A percentile compares a stretch with the other conserved stretches of the same genome.
Evolutionary conservation across 805 yeast genomes (phyloP).

Genomic region (Cyberlindnera mississippiensis): DNA sequence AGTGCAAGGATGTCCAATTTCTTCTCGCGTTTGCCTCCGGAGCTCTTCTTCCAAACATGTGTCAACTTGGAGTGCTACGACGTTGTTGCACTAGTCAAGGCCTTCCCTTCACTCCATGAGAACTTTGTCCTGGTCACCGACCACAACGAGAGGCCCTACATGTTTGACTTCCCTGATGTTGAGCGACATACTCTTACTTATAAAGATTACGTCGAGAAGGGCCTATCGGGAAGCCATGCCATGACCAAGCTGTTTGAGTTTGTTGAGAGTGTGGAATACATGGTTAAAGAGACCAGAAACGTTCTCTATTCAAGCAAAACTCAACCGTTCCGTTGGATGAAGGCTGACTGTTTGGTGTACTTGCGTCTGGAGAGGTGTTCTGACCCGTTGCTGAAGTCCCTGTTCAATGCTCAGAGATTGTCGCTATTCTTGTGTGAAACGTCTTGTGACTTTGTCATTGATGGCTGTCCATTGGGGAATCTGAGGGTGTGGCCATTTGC

Average conservation of each 20-base stretch:
- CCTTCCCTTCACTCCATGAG: neutral
- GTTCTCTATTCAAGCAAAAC: neutral
- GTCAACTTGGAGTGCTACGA: neutral
- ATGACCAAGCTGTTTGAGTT: neutral
- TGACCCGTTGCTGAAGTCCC: neutral
- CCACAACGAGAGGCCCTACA: conserved; percentile 1
- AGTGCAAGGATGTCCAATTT: neutral
- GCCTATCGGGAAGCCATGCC: neutral
- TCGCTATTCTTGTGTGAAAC: neutral
- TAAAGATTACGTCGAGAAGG: neutral
- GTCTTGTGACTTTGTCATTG: neutral
- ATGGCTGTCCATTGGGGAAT: neutral
- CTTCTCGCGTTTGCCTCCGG: neutral
- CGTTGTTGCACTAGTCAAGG: neutral
- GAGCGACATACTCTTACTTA: neutral
- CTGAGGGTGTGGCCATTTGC: neutral
- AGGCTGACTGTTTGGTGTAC: neutral
- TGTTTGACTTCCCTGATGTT: conserved; percentile 5
- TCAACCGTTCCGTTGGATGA: neutral
- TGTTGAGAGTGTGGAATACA: neutral
- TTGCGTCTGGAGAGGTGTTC: neutral
- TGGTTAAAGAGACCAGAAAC: neutral
- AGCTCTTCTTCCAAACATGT: neutral
- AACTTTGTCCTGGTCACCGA: conserved; percentile 5
- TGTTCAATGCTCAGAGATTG: neutral